Conservation (phyloP, 148 eudicot species). For the Silene uniflora region DNA sequence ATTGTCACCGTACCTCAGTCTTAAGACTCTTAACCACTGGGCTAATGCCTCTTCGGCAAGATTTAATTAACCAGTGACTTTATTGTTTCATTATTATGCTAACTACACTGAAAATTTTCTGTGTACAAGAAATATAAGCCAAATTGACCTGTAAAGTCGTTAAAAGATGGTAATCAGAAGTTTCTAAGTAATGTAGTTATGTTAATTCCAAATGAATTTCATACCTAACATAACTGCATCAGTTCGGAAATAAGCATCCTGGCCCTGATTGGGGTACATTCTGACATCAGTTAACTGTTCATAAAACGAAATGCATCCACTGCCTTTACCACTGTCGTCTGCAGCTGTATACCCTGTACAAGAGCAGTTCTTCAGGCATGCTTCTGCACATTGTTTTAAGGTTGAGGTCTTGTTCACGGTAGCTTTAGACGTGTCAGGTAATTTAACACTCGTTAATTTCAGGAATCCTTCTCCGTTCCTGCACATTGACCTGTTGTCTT, state of each 20-base stretch:
- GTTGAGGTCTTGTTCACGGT: constrained; percentile 22
- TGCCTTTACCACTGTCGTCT: constrained; percentile 22
- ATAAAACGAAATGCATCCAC: constrained; percentile 40
- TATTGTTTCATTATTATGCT: not conserved
- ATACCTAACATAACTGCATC: constrained; percentile 42
- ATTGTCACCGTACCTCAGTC: too few species aligned
- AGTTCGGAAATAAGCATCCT: constrained; percentile 40
- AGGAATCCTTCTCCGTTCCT: constrained; percentile 41
- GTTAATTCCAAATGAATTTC: constrained; percentile 6
- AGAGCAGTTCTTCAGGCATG: constrained; percentile 45
- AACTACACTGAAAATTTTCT: not conserved
- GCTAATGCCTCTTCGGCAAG: too few species aligned
- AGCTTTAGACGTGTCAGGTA: constrained; percentile 44
- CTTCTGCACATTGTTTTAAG: constrained; percentile 27
- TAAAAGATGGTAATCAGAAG: too few species aligned
- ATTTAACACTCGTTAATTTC: constrained; percentile 34
- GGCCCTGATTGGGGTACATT: constrained; percentile 36
- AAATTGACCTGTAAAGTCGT: too few species aligned
- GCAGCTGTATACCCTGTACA: constrained; percentile 43
- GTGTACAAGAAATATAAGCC: too few species aligned
- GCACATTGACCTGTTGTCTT: constrained; percentile 35
- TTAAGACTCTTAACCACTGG: too few species aligned
- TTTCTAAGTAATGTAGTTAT: too few species aligned
- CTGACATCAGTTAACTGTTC: constrained; percentile 37
- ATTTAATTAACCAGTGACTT: too few species aligned